phyloP scores from a whole-genome alignment of 371 early-diverging fungal genomes.

The Zopfochytrium polystomum region DNA sequence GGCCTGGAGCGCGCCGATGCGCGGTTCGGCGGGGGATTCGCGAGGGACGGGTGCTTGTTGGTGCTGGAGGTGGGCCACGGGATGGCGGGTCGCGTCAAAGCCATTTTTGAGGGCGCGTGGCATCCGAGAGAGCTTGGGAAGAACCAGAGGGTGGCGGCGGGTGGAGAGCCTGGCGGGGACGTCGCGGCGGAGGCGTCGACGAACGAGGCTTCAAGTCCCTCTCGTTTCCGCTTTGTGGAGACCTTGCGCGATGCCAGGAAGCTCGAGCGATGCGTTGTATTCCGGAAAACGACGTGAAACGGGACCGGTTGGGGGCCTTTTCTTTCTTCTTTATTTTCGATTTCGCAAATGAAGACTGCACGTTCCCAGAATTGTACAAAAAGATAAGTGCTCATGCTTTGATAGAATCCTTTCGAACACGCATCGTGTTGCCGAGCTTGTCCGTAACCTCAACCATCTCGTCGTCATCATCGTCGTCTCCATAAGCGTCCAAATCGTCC shows the following conservation, averaged over 20 bases:
- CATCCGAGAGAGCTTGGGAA: not conserved
- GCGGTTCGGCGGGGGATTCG: conserved; percentile 22
- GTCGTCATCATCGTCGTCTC: conserved; percentile 26
- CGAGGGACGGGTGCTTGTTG: conserved; percentile 44
- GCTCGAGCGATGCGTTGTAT: conserved; percentile 21
- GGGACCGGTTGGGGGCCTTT: too few relatives aligned
- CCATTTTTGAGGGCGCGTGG: conserved; percentile 49
- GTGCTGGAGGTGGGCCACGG: conserved; percentile 69
- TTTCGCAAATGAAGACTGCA: too few relatives aligned
- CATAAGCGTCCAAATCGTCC: conserved; percentile 25
- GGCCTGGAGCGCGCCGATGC: conserved; percentile 33
- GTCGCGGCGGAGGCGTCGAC: too few relatives aligned
- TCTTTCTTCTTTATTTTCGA: too few relatives aligned
- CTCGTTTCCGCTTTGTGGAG: too few relatives aligned
- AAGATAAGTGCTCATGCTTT: too few relatives aligned
- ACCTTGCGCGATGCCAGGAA: conserved; percentile 6
- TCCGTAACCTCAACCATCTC: conserved; percentile 34
- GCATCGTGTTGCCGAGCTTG: conserved; percentile 38
- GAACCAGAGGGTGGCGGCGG: conserved; percentile 10
- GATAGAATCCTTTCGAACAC: too few relatives aligned
- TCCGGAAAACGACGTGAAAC: not conserved
- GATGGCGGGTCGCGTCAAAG: conserved; percentile 57
- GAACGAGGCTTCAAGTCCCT: too few relatives aligned
- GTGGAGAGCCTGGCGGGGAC: too few relatives aligned
- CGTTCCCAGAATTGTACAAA: too few relatives aligned